Base-by-base conservation (phyloP, 225 moss, liverwort and hornwort species). In the Neckera pumila region DNA sequence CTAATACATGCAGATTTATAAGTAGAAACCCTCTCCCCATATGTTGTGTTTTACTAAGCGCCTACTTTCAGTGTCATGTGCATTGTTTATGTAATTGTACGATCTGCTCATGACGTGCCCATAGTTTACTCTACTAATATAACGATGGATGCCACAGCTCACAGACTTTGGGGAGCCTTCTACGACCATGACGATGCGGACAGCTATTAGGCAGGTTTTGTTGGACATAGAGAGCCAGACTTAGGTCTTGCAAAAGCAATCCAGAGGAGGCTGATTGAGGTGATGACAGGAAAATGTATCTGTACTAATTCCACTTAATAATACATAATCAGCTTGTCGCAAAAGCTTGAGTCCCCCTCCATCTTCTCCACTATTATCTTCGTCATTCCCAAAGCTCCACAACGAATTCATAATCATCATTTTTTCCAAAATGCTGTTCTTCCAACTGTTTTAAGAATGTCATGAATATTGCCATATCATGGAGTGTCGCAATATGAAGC, bases 131-230 rank as follows among this genome's bases (percentile, higher is more conserved):
- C 47, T 47, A 47, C 85, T 91, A 66, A 85, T 47, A 22, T 78
- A 73, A 31, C 36, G 20, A 73, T 88, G 86, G 63, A 60, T 90
- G 72, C n/a, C 66, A 54, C 83, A 90, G 92, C 79, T 90, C 82
- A 79, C 78, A 79, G 60, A 92, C 14, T 77, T 85, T 79, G 79
- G 73, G 82, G 88, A 86, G 34, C 31, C 87, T 73, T 87, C 89
- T 38, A 79, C 61, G 64, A 61, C 85, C 87, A 67, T 56, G 62
- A 67, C 87, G 75, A 92, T 85, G 87, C 79, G 85, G 60, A 22
- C 83, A 83, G 62, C 42, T 79, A 91, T 92, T 28, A 92, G 51
- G 83, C 82, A 92, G 82, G 85, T 82, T 75, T 57, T 92, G 78
- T 18, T 85, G 70, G 79, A 89, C 72, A 60, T 87, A 89, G 60